Evolutionary conservation across 2,329 filamentous ascomycete species (phyloP).

Genomic region (Botrytis hyacinthi): DNA sequence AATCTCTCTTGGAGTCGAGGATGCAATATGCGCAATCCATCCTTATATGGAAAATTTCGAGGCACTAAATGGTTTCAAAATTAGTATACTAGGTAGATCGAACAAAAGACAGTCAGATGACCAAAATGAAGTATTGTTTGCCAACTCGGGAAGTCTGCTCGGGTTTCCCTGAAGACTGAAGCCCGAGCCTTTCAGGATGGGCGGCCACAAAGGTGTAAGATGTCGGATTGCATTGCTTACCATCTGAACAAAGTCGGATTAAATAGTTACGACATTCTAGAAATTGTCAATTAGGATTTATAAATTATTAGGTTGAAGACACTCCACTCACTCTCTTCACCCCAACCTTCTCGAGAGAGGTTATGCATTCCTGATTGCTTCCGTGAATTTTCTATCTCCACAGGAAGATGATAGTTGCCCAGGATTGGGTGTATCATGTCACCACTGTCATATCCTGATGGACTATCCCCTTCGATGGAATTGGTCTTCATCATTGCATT

Average conservation of each 20-base stretch:
- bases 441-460: background rate
- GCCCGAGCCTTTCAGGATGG: background rate
- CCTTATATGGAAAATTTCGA: slow-evolving; percentile 48
- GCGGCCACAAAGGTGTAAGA: background rate
- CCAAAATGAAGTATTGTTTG: no score
- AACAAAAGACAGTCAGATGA: background rate
- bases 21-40: slow-evolving; percentile 47
- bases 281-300: slow-evolving; percentile 9
- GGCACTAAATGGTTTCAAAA: slow-evolving; percentile 41
- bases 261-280: slow-evolving; percentile 48
- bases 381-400: slow-evolving; percentile 18
- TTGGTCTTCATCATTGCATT: background rate
- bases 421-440: slow-evolving; percentile 10
- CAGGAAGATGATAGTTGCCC: slow-evolving; percentile 19
- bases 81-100: background rate
- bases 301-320: background rate
- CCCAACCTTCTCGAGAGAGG: slow-evolving; percentile 25
- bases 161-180: background rate
- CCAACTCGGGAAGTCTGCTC: background rate
- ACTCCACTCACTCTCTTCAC: slow-evolving; percentile 26
- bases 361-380: slow-evolving; percentile 24
- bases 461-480: background rate
- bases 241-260: slow-evolving; percentile 42
- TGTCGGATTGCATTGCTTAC: background rate
- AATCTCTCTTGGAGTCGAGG: slow-evolving; percentile 46